Base-by-base conservation (phyloP, 208 protist genomes). In the Trypanosoma platydactyli region DNA sequence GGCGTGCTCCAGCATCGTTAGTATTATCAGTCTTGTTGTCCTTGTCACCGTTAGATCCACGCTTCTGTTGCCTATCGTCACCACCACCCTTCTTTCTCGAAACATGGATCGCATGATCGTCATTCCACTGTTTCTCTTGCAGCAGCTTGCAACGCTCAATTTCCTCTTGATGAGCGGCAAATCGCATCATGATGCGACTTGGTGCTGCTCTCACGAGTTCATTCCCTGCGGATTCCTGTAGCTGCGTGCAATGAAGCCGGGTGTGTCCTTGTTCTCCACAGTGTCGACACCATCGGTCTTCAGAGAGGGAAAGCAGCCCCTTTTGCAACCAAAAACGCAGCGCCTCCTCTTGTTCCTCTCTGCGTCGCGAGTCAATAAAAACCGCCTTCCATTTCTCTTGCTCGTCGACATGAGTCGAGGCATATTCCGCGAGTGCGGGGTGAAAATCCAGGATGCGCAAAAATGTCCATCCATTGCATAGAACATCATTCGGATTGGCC, bases 381-480 rank as follows among this genome's bases (percentile, higher is more conserved):
- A 80, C 41, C 2, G 15, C 16, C 24, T 45, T 57, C 63, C 62
- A 73, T 33, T 25, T 16, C n/a, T 76, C 61, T 22, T 59, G 60
- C 55, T 77, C 45, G 20, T 56, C 64, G 42, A 35, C 6, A 24
- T 72, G 60, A 13, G 53, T 52, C 4, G 51, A 27, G 15, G 76
- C 82, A 60, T 86, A 68, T 13, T 60, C 18, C 16, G 62, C 68
- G 33, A 96, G 72, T 0, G 64, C 57, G 0, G 84, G 77, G 48
- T 96, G 87, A 12, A 74, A 80, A 5, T 64, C 53, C 16, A 92
- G 49, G 11, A 94, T 49, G 57, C 91, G 83, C 7, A 92, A 65
- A 73, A 96, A 89, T 0, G 87, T 94, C 71, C 88, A 92, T 6
- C 73, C 71, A 53, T 94, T 90, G 48, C 71, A 54, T 9, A 94